phyloP scores from a whole-genome alignment of 2,329 filamentous ascomycete species.

The Talaromyces sp. region DNA sequence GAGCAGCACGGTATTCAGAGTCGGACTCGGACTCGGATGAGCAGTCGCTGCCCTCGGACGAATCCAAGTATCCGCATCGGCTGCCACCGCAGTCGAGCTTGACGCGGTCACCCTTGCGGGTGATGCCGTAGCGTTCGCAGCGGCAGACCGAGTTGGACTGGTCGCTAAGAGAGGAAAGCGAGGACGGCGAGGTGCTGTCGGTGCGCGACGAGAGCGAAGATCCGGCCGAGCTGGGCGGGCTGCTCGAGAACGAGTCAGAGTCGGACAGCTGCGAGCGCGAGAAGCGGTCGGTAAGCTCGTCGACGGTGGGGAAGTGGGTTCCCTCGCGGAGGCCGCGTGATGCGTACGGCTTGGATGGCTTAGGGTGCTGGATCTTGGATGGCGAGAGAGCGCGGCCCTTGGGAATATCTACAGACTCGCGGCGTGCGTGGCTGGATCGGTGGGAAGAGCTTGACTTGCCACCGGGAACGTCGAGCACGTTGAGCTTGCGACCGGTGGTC shows the following conservation, averaged over 20 bases:
- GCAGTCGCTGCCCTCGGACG: conserved; percentile 63
- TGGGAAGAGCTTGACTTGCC: conserved; percentile 33
- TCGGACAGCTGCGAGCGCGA: conserved; percentile 65
- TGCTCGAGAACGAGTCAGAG: conserved; percentile 70
- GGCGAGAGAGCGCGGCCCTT: conserved; percentile 85
- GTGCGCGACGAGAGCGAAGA: conserved; percentile 74
- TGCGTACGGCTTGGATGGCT: conserved; percentile 81
- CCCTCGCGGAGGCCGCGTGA: conserved; percentile 81
- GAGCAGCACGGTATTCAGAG: conserved; percentile 34
- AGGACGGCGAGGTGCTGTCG: conserved; percentile 51
- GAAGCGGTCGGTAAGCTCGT: conserved; percentile 75
- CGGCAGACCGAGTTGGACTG: conserved; percentile 64
- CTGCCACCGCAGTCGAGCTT: conserved; percentile 92
- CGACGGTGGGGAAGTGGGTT: conserved; percentile 67
- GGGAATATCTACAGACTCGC: conserved; percentile 63
- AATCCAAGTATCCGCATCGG: conserved; percentile 72
- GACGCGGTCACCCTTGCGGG: conserved; percentile 84
- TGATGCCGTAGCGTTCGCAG: conserved; percentile 96
- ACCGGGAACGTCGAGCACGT: conserved; percentile 88
- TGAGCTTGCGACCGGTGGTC: conserved; percentile 93
- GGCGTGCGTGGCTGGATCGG: conserved; percentile 33
- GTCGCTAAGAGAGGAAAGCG: conserved; percentile 70
- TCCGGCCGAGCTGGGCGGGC: conserved; percentile 62
- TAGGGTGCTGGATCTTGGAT: conserved; percentile 85
- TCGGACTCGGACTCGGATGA: conserved; percentile 49